Conservation (phyloP, 75 land plant genomes). For the Isoetes taiwanensis region DNA sequence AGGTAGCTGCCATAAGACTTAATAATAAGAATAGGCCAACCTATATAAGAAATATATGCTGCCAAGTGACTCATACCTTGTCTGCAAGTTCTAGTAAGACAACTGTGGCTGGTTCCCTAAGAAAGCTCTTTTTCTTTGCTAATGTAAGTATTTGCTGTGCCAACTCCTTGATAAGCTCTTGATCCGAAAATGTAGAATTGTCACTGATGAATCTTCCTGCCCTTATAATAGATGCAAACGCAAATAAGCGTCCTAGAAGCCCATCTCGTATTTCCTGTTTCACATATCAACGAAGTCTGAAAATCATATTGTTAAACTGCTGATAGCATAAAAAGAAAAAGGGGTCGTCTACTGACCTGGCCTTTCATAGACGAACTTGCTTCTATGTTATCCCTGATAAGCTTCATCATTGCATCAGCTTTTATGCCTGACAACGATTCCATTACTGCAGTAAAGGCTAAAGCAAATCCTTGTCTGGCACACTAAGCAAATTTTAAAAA, state of each 20-base stretch:
- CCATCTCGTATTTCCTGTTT: constrained; percentile 78
- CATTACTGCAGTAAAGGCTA: constrained; percentile 51
- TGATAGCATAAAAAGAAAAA: neutral
- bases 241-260: constrained; percentile 79
- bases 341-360: constrained; percentile 37
- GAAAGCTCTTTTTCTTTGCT: constrained; percentile 62
- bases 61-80: constrained; percentile 36
- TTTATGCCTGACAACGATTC: constrained; percentile 32
- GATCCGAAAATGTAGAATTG: constrained; percentile 16
- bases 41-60: neutral
- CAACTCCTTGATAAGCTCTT: constrained; percentile 31
- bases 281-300: neutral
- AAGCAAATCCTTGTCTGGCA: constrained; percentile 94
- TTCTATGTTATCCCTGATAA: constrained; percentile 50
- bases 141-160: constrained; percentile 36
- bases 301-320: neutral
- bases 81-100: constrained; percentile 53
- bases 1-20: constrained; percentile 39
- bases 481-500: constrained; percentile 31
- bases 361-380: constrained; percentile 85
- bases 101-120: constrained; percentile 68
- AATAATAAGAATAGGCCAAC: neutral
- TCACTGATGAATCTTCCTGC: constrained; percentile 43
- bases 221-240: constrained; percentile 77
- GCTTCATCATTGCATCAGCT: constrained; percentile 48